Evolutionary conservation across 2,329 filamentous ascomycete species (phyloP), one percentile per base, ranked within the genome.

Genomic region (Exserohilum turcica): DNA sequence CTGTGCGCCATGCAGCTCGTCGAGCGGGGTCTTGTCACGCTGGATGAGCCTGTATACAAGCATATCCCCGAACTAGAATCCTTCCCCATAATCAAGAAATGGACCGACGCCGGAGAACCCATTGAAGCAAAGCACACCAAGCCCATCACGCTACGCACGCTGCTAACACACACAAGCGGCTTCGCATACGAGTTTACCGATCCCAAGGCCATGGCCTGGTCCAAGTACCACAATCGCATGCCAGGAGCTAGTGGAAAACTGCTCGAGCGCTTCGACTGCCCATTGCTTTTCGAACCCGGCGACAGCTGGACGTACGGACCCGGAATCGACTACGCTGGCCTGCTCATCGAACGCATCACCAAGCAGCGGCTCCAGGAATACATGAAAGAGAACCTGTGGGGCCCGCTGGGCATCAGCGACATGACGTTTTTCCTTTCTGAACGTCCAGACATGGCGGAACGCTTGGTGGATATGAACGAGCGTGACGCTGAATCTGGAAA

Each of bases 341-440:
- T 76, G 5, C 67, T 77, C 1, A 65, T 84, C 4, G 77, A 81
- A 61, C 65, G 64, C 4, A 38, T 78, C 72, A 78, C 63, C 21
- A 66, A 70, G 5, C 69, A 71, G 54, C 81, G 85, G 0, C 69
- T 89, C 3, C 67, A 87, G 1, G 83, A 84, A 54, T 84, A 88
- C 56, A 86, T 86, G 1, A 84, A 84, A 0, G 76, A 81, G 27
- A 67, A 79, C 50, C 74, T 82, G 9, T 76, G 78, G 67, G 64
- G 74, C 43, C 78, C 78, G 0, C 70, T 81, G 2, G 75, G 72
- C 0, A 69, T 82, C 43, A 73, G 76, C 1, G 78, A 83, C 37
- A 79, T 86, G 60, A 81, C 77, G 45, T 84, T 88, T 77, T 74
- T 84, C 40, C 83, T 64, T 0, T 54, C 47, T 1, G 43, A 33